These are phyloP conservation scores for Quercus engelmannii DNA, from an alignment of 306 rosid genomes.

Conservation along the genomic window DNA sequence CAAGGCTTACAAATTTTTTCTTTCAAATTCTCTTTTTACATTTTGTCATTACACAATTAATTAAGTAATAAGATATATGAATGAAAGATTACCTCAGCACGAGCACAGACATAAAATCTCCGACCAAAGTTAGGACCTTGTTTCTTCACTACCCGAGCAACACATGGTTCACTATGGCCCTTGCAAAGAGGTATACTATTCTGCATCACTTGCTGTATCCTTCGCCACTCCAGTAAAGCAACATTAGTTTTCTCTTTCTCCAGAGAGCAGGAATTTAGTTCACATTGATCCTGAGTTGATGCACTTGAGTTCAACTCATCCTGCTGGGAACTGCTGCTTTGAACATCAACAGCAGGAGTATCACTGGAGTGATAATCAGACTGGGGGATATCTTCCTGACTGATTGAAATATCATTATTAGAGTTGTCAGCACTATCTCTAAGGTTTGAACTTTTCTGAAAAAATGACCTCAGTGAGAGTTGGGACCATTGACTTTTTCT, in stretches of 20 bases:
- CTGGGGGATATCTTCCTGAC: conserved; percentile 35
- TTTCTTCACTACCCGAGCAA: conserved; percentile 85
- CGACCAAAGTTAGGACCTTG: conserved; percentile 83
- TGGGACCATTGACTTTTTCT: conserved; percentile 60
- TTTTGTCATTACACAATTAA: background rate
- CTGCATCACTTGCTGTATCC: conserved; percentile 90
- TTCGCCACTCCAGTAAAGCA: conserved; percentile 80
- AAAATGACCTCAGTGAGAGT: conserved; percentile 71
- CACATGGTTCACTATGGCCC: conserved; percentile 80
- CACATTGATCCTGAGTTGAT: conserved; percentile 36
- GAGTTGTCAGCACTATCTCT: conserved; percentile 24
- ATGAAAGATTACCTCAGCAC: conserved; percentile 61
- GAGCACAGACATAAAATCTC: conserved; percentile 72
- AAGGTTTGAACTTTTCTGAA: conserved; percentile 44
- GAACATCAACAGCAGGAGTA: conserved; percentile 32
- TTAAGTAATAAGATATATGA: background rate
- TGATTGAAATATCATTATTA: conserved; percentile 21
- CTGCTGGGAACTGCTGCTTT: conserved; percentile 27
- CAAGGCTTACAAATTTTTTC: background rate
- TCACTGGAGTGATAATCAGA: conserved; percentile 32
- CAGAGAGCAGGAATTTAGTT: conserved; percentile 24
- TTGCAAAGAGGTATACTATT: conserved; percentile 87
- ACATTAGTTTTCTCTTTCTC: conserved; percentile 52
- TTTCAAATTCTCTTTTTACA: background rate
- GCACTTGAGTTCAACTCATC: conserved; percentile 29